Evolutionary conservation across 306 rosid species (phyloP), one percentile per base, ranked within the genome.

Genomic region (Begonia peltatifolia): DNA sequence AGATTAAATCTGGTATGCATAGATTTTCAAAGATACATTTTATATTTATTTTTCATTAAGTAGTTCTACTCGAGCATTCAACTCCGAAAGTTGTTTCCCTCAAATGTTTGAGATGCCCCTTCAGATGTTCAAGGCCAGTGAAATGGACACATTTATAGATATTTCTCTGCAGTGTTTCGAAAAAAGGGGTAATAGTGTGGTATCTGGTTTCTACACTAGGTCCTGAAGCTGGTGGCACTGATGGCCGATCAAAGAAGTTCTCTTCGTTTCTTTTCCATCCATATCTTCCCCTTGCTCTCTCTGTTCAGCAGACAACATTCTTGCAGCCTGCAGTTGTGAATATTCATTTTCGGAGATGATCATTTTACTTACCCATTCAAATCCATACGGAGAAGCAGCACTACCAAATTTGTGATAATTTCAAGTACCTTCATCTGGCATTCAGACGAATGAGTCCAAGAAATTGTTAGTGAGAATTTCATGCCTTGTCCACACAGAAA

Each of bases 251-350:
- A 2, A 90, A 83, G 62, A 87, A 69, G 72, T 69, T 90, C 14
- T 80, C 87, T 9, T 80, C 92, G 5, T 90, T 90, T 64, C 69
- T 90, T 48, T 90, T 90, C 65, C 97, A 90, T 76, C 97, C 95
- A 63, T 73, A 64, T 83, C 78, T 78, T 69, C 97, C 95, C 16
- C 70, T 90, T 8, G 97, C 87, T 58, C 79, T 90, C 36, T 85
- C 97, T 59, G 70, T 90, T 65, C 95, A 90, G 58, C 94, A 86
- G 73, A 78, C 84, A 35, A 15, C 74, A 50, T 78, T 54, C 77
- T 63, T 81, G 74, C 87, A 83, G 62, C 79, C 95, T 63, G 64
- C 90, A 9, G 95, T 84, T 57, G 79, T 90, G 76, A 90, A 90
- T 66, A 79, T 85, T 68, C 97, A 90, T 74, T 83, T 80, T 62